Evolutionary conservation across 2,329 filamentous ascomycete genomes (phyloP), one percentile per base, ranked within the genome.

Genomic region (Lachnellula cervina): DNA sequence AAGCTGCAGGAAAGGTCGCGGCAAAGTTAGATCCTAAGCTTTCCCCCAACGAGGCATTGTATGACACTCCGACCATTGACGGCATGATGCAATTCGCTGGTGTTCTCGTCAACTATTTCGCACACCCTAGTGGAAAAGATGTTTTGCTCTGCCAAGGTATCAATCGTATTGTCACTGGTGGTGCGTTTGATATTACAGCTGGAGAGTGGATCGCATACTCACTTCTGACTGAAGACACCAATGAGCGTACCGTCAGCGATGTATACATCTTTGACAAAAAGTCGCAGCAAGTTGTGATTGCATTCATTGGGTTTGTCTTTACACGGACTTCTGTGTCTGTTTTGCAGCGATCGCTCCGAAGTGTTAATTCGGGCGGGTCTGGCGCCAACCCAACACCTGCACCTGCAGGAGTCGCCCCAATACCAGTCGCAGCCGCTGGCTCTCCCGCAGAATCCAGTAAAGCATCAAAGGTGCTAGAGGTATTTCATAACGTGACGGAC

Each of bases 1-100:
- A 71, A 42, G 68, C 66, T 4, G 71, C 70, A 1, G 72, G 68
- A 2, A 49, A 52, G 1, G 54, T 62, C 2, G 32, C 47, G 11
- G 32, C 32, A 23, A 16, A 2, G 4, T 17, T 49, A 23, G 47
- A 49, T 38, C 47, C 34, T 4, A 38, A 49, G n/a, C 28, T 38
- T 49, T 34, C 47, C n/a, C 47, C 47, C 4, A 17, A 37, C 4
- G 28, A 49, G 21, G 28, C 28, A 42, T 35, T 54, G 3, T 54
- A 35, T 13, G 45, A 54, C 21, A 54, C 55, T n/a, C 40, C 49
- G 9, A 57, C 43, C 9, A 54, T 43, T 21, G 55, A 57, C 34
- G 38, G 48, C 47, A 46, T 57, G 28, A 54, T 57, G 51, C 51
- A 54, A 23, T 51, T 57, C 23, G 51, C 55, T 13, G 55, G 55